Percentiles rank a stretch among this genome's conserved stretches.
phyloP scores from a whole-genome alignment of 306 rosid genomes.

The Cotoneaster glaucophyllus region DNA sequence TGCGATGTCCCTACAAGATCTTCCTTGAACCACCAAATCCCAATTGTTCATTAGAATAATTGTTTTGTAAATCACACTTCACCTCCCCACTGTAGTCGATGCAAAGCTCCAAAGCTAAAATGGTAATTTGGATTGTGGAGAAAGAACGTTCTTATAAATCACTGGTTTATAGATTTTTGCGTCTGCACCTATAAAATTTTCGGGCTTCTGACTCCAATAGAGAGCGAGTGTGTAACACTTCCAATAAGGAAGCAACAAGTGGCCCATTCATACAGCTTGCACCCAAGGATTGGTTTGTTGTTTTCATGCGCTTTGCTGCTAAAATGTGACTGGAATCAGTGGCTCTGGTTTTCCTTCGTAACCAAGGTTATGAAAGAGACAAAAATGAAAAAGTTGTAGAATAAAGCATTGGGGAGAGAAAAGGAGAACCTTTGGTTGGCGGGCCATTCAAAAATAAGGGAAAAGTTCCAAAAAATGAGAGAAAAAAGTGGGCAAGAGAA shows the following conservation, averaged over 20 bases:
- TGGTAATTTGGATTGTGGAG: neutral
- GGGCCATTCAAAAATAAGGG: conserved; percentile 4
- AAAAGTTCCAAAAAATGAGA: conserved; percentile 9
- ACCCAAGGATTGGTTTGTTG: neutral
- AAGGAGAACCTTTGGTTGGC: neutral
- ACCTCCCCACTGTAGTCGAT: neutral
- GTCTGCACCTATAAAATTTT: no score
- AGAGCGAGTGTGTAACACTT: neutral
- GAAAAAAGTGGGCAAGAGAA: conserved; percentile 5
- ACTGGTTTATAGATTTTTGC: neutral
- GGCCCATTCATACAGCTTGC: neutral
- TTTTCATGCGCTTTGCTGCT: neutral
- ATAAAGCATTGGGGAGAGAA: neutral
- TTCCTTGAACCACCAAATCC: conserved; percentile 21
- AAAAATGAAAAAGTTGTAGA: conserved; percentile 13
- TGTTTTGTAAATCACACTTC: neutral
- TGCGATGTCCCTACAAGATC: conserved; percentile 21
- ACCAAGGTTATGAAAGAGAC: conserved; percentile 2
- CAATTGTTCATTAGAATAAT: neutral
- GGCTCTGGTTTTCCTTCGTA: neutral
- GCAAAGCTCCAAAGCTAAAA: neutral
- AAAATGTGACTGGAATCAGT: neutral
- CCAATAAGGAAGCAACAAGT: neutral
- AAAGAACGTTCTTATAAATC: neutral
- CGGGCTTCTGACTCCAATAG: no score